phyloP scores from a whole-genome alignment of 2,329 filamentous ascomycete genomes.

The Aspergillus cejpii region DNA sequence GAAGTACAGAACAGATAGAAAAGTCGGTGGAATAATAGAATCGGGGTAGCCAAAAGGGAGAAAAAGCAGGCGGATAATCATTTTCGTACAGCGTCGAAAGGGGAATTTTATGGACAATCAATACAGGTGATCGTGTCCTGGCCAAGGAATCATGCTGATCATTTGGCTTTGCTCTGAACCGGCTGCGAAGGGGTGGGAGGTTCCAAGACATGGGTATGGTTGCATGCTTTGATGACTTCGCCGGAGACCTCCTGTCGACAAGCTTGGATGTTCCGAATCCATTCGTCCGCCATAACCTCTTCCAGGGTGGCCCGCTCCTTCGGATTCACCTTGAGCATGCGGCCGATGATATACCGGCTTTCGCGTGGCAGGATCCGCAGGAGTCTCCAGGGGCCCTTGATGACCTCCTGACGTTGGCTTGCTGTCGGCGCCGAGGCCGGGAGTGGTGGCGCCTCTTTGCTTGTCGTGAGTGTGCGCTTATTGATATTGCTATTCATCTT shows the following conservation, averaged over 20 bases:
- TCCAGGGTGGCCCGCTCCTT: constrained; percentile 74
- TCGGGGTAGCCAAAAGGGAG: constrained; percentile 4
- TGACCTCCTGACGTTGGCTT: constrained; percentile 57
- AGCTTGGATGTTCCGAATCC: constrained; percentile 78
- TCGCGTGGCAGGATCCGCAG: constrained; percentile 81
- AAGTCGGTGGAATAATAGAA: constrained; percentile 1
- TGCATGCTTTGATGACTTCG: constrained; percentile 62
- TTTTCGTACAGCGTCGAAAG: constrained; percentile 2
- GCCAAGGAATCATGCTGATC: constrained; percentile 11
- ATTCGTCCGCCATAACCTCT: constrained; percentile 80
- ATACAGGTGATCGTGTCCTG: constrained; percentile 1
- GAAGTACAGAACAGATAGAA: constrained; percentile 6
- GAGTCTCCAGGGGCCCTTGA: constrained; percentile 88
- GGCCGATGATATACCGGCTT: constrained; percentile 78
- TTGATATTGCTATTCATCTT: constrained; percentile 18
- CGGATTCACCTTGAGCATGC: constrained; percentile 87
- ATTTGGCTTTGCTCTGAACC: constrained; percentile 34
- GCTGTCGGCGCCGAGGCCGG: constrained; percentile 22
- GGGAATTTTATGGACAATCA: background rate
- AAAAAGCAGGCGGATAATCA: constrained; percentile 1
- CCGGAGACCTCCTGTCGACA: constrained; percentile 74
- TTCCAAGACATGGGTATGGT: constrained; percentile 80
- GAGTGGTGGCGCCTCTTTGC: constrained; percentile 37
- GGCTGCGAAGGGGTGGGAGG: constrained; percentile 45
- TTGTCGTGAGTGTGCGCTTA: constrained; percentile 32